Evolutionary conservation across 148 eudicot species (phyloP).

Genomic region (Persicaria maculosa): DNA sequence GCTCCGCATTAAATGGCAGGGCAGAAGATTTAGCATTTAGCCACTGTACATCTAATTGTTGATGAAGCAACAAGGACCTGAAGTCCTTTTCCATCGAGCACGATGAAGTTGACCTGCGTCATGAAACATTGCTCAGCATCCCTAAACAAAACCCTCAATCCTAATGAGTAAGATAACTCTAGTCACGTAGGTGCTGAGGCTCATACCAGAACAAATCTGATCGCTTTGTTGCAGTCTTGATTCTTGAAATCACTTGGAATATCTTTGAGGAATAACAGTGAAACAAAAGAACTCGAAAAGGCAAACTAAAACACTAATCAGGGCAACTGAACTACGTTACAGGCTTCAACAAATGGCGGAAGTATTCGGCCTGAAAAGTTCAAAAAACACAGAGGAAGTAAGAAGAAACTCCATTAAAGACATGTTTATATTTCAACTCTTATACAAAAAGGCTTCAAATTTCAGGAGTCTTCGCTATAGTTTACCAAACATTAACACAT

Average conservation of each 20-base stretch:
- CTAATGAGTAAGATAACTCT: not conserved
- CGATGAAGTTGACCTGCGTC: conserved; percentile 25
- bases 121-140: not conserved
- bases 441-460: not conserved
- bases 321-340: conserved; percentile 66
- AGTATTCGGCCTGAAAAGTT: conserved; percentile 87
- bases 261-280: conserved; percentile 33
- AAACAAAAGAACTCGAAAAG: conserved; percentile 30
- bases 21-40: conserved; percentile 27
- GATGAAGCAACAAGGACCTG: conserved; percentile 38
- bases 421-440: not conserved
- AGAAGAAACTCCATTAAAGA: not conserved
- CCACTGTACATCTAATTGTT: conserved; percentile 31
- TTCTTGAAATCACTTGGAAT: conserved; percentile 28
- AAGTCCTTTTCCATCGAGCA: conserved; percentile 66
- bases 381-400: not conserved
- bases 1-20: conserved; percentile 34
- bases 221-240: conserved; percentile 20
- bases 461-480: not conserved
- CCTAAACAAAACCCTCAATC: not conserved
- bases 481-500: not conserved
- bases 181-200: conserved; percentile 7
- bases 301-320: conserved; percentile 41
- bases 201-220: conserved; percentile 31
- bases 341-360: conserved; percentile 89